Conservation (phyloP, 1,284 basidiomycete species). For the Malassezia yamatoensis region DNA sequence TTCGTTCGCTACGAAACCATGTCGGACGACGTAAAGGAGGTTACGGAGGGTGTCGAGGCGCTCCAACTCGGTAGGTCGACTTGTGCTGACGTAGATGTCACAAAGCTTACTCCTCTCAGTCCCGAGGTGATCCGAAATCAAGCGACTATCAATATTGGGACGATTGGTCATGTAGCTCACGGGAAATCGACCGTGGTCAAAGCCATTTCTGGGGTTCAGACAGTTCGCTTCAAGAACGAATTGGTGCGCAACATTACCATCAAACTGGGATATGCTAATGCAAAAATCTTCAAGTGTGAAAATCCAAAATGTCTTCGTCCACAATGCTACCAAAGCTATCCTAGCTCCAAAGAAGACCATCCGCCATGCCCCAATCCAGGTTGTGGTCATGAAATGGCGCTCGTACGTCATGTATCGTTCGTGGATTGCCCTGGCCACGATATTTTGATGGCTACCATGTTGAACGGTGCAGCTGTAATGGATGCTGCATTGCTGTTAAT, state of each 20-base stretch:
- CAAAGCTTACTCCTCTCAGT: constrained; percentile 70
- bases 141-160: constrained; percentile 54
- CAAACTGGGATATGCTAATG: constrained; percentile 95
- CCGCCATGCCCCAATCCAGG: constrained; percentile 87
- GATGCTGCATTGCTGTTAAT: constrained; percentile 90
- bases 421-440: constrained; percentile 60
- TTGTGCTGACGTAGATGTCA: constrained; percentile 24
- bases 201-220: constrained; percentile 98
- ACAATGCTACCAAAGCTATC: constrained; percentile 85
- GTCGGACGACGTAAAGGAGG: constrained; percentile 12
- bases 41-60: constrained; percentile 13
- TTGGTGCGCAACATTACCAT: constrained; percentile 81
- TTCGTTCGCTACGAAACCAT: constrained; percentile 6
- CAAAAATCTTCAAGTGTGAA: constrained; percentile 99
- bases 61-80: constrained; percentile 9
- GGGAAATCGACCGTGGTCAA: constrained; percentile 98
- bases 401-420: constrained; percentile 71
- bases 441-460: constrained; percentile 95
- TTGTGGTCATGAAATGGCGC: constrained; percentile 78
- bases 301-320: constrained; percentile 84
- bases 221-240: constrained; percentile 97
- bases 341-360: constrained; percentile 82
- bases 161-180: constrained; percentile 55
- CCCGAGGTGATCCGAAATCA: constrained; percentile 97
- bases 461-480: constrained; percentile 98